phyloP scores from a whole-genome alignment of 2,329 filamentous ascomycete genomes.

The Aureobasidium mangrovei region DNA sequence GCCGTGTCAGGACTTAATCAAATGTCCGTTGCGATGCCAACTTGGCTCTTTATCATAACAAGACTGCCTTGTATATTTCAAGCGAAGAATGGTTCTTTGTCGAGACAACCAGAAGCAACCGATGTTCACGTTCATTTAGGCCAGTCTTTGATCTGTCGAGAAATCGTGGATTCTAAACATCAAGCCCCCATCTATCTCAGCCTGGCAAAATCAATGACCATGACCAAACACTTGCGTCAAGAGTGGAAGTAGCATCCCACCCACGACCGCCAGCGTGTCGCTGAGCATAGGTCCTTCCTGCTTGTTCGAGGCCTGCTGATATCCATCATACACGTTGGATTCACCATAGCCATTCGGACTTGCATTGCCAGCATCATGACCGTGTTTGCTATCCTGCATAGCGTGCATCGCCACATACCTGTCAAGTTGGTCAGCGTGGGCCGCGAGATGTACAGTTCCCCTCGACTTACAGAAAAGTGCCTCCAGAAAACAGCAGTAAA shows the following conservation, averaged over 20 bases:
- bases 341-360: constrained; percentile 33
- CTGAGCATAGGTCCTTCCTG: constrained; percentile 17
- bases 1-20: too few species aligned
- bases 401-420: constrained; percentile 98
- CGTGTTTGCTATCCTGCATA: constrained; percentile 65
- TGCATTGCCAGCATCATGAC: constrained; percentile 39
- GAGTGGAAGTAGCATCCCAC: constrained; percentile 69
- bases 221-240: constrained; percentile 66
- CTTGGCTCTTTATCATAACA: too few species aligned
- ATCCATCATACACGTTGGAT: constrained; percentile 13
- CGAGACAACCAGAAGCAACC: too few species aligned
- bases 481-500: constrained; percentile 86
- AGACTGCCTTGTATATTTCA: too few species aligned
- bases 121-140: too few species aligned
- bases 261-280: constrained; percentile 59
- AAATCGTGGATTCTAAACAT: not conserved
- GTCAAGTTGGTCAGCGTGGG: constrained; percentile 16
- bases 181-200: not conserved
- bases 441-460: not conserved
- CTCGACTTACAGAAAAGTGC: constrained; percentile 76
- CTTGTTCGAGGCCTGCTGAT: constrained; percentile 13
- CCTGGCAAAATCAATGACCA: constrained; percentile 42
- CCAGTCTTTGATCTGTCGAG: too few species aligned
- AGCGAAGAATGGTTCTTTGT: too few species aligned
- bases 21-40: too few species aligned